Base-by-base conservation (phyloP, 257 asterid genomes). In the Parsonsia alboflavescens region DNA sequence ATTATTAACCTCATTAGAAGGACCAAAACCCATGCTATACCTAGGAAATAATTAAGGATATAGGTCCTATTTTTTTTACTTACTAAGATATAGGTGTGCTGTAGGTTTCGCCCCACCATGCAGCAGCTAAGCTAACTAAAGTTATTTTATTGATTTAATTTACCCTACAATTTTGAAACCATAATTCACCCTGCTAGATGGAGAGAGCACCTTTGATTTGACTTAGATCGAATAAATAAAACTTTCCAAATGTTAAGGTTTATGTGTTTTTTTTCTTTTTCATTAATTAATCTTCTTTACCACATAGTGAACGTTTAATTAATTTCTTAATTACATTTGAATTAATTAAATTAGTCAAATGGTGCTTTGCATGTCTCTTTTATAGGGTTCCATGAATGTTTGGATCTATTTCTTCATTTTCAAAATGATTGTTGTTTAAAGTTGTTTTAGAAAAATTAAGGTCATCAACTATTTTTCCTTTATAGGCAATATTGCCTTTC, bases 241-340 rank as follows among this genome's bases (percentile, higher is more conserved):
- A 19, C 39, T 75, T 69, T 61, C 59, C 26, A 70, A 70, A 68
- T 15, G 74, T 58, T 17, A 44, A 46, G 59, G 59, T 68, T 63
- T 6, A 7, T 15, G 2, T 46, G 71, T 68, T 42, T 42, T 68
- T 42, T 42, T 5, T 1, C 10, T 12, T 68, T 68, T 12, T 24
- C 72, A 68, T 68, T 26, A 68, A 68, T 44, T 50, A 50, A 50
- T 17, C 17, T 50, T 0, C 54, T 42, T 0, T 42, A 42, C 46
- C 46, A 42, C 46, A 42, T 42, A 42, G 46, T 42, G 46, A 42
- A n/a, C n/a, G n/a, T n/a, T 33, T 33, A 33, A 33, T 33, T 33
- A 33, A 33, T 33, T 33, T 33, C 39, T 33, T 33, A 33, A 33
- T 33, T 33, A 3, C 39, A 33, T 3, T 33, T 33, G 3, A 33